Conservation (phyloP, 2,329 filamentous ascomycete genomes). For the Grosmannia huntii region DNA sequence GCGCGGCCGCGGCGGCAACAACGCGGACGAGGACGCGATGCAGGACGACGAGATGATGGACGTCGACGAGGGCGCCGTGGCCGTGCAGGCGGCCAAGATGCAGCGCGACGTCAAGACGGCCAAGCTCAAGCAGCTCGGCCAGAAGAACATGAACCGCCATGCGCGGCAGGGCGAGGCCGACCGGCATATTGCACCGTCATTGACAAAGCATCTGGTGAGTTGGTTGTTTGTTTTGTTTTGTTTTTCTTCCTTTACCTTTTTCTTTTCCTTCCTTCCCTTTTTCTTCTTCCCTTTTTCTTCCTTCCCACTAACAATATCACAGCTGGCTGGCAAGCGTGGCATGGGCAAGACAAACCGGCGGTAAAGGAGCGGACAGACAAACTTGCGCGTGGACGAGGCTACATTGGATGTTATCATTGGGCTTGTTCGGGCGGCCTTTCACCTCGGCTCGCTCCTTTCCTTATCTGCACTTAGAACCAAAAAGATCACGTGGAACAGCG, state of each 20-base stretch:
- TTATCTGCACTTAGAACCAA: background rate
- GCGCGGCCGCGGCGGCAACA: conserved; percentile 14
- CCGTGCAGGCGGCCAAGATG: conserved; percentile 47
- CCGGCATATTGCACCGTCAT: conserved; percentile 67
- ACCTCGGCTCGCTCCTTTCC: background rate
- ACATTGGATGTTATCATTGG: background rate
- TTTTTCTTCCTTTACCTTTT: background rate
- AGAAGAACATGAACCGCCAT: conserved; percentile 99
- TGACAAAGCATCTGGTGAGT: conserved; percentile 85
- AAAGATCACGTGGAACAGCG: conserved; percentile 1
- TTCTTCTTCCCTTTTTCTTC: conserved; percentile 8
- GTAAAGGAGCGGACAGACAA: conserved; percentile 25
- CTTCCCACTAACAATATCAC: conserved; percentile 18
- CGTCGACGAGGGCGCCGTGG: conserved; percentile 34
- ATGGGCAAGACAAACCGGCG: conserved; percentile 77
- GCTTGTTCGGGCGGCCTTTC: background rate
- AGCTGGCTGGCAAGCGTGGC: conserved; percentile 83
- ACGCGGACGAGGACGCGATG: conserved; percentile 50
- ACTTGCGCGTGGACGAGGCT: background rate
- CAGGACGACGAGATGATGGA: conserved; percentile 63
- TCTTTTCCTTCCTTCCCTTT: conserved; percentile 7
- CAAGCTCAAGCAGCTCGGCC: conserved; percentile 72
- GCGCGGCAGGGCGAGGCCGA: conserved; percentile 94
- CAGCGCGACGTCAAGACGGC: conserved; percentile 61
- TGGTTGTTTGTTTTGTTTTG: too few species aligned